Evolutionary conservation across 108 stramenopile species (phyloP).

Genomic region (Fragilaria radians): DNA sequence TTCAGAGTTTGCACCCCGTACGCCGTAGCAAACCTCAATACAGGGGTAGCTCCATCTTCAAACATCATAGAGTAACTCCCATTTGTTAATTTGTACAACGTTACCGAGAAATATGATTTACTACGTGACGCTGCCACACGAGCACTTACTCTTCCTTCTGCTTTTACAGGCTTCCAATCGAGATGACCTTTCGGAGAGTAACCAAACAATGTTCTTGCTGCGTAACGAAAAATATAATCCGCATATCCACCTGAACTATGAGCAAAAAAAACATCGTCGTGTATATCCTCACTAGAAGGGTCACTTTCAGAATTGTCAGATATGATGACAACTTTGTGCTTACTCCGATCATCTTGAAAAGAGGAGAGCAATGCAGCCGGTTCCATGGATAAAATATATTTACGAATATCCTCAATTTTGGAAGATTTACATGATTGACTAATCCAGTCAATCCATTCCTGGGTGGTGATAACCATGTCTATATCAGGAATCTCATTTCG

Average conservation of each 20-base stretch:
- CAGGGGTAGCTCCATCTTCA: conserved; percentile 14
- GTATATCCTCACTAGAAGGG: neutral
- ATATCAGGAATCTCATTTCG: conserved; percentile 58
- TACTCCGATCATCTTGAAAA: neutral
- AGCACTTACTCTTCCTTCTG: conserved; percentile 13
- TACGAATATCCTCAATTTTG: neutral
- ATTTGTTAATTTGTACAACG: conserved; percentile 41
- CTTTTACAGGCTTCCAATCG: conserved; percentile 38
- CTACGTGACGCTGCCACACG: conserved; percentile 26
- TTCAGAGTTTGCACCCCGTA: conserved; percentile 98
- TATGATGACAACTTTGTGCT: neutral
- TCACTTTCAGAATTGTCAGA: neutral
- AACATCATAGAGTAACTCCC: conserved; percentile 30
- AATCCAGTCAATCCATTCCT: conserved; percentile 78
- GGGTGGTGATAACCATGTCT: conserved; percentile 91
- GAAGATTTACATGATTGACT: conserved; percentile 18
- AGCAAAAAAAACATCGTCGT: conserved; percentile 8
- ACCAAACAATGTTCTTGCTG: conserved; percentile 52
- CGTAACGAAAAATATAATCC: conserved; percentile 69
- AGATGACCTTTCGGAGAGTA: conserved; percentile 29
- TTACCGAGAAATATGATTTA: conserved; percentile 51
- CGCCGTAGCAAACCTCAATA: conserved; percentile 87
- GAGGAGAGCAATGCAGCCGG: neutral
- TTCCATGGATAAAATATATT: neutral
- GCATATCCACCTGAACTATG: conserved; percentile 75